A percentile compares a stretch with the other conserved stretches of the same genome.
Evolutionary conservation across 2,329 filamentous ascomycete genomes (phyloP).

Genomic region (Hypoxylon sp.): DNA sequence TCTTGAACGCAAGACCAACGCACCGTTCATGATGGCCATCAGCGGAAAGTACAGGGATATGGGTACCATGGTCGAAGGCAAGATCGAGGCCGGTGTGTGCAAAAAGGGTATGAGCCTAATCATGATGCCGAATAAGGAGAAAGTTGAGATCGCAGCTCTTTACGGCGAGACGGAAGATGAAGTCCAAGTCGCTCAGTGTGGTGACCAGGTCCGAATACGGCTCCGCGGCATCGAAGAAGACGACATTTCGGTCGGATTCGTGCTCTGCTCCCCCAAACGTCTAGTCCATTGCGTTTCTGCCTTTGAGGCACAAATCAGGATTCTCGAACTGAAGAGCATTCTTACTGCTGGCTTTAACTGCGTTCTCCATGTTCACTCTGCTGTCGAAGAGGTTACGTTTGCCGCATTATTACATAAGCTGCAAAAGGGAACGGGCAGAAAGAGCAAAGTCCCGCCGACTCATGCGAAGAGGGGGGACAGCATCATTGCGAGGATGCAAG

Average conservation of each 20-base stretch:
- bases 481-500: slow-evolving; percentile 92
- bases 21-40: slow-evolving; percentile 99
- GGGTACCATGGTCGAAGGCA: slow-evolving; percentile 97
- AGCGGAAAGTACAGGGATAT: slow-evolving; percentile 97
- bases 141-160: slow-evolving; percentile 83
- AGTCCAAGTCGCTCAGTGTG: slow-evolving; percentile 83
- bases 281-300: slow-evolving; percentile 89
- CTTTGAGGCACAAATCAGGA: slow-evolving; percentile 97
- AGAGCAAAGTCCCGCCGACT: slow-evolving; percentile 92
- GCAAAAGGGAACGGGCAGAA: slow-evolving; percentile 92
- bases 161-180: slow-evolving; percentile 99
- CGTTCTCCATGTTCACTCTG: slow-evolving; percentile 96
- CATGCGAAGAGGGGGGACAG: slow-evolving; percentile 86
- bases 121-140: slow-evolving; percentile 96
- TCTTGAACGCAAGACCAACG: slow-evolving; percentile 94
- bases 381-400: slow-evolving; percentile 98
- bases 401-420: slow-evolving; percentile 89
- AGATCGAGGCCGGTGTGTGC: slow-evolving; percentile 93
- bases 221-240: slow-evolving; percentile 97
- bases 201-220: slow-evolving; percentile 93
- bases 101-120: slow-evolving; percentile 89
- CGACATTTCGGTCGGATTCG: slow-evolving; percentile 94
- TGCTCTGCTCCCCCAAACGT: slow-evolving; percentile 94
- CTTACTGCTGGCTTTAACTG: slow-evolving; percentile 97
- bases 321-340: slow-evolving; percentile 95